These are phyloP conservation scores for Zygosaccharomyces lentus DNA, from an alignment of 805 yeast species.

Conservation along the genomic window DNA sequence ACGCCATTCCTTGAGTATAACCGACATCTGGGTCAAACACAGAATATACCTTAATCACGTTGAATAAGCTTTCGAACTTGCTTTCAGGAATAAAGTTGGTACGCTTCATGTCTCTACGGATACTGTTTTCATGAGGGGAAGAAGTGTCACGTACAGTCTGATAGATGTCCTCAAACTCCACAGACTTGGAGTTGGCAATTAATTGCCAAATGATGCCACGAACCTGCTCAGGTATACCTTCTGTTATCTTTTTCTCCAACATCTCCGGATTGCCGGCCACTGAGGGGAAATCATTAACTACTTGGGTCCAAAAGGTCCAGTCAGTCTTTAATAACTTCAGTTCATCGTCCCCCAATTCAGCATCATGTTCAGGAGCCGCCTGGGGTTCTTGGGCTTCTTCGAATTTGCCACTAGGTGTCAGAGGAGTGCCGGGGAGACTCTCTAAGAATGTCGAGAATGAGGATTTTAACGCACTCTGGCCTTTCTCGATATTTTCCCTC, in stretches of 20 bases:
- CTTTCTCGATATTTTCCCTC: conserved; percentile 48
- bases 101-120: conserved; percentile 76
- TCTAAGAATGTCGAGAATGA: conserved; percentile 25
- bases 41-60: conserved; percentile 79
- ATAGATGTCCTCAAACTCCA: conserved; percentile 37
- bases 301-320: conserved; percentile 86
- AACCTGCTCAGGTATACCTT: conserved; percentile 80
- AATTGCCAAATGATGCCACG: conserved; percentile 93
- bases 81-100: conserved; percentile 73
- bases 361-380: conserved; percentile 19
- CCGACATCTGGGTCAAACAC: conserved; percentile 90
- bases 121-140: conserved; percentile 67
- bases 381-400: conserved; percentile 13
- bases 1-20: conserved; percentile 97
- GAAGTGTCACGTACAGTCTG: conserved; percentile 45
- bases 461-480: conserved; percentile 42
- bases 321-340: conserved; percentile 44
- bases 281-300: conserved; percentile 69
- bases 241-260: conserved; percentile 56
- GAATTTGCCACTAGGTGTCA: conserved; percentile 13
- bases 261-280: conserved; percentile 59
- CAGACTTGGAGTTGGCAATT: conserved; percentile 71
- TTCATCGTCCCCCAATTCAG: conserved; percentile 39
- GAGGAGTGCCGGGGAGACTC: conserved; percentile 13
- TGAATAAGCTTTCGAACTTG: conserved; percentile 60